phyloP scores from a whole-genome alignment of 139 green algal species.

The Penium margaritaceum region DNA sequence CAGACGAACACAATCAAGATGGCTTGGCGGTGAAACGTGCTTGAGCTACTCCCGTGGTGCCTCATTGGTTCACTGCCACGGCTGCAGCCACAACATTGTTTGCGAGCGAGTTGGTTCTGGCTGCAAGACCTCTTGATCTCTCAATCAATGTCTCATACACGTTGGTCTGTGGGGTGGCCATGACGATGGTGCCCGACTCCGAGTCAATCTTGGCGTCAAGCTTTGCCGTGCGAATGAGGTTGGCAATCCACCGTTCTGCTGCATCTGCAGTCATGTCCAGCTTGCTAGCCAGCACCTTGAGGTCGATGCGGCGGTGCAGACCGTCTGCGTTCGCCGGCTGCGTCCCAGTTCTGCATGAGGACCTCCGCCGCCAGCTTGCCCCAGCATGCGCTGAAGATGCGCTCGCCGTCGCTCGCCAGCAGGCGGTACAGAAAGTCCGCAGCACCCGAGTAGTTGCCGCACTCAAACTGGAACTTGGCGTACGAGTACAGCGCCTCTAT shows the following conservation, averaged over 20 bases:
- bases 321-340: constrained; percentile 62
- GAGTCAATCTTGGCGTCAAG: constrained; percentile 95
- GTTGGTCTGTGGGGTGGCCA: constrained; percentile 65
- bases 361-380: constrained; percentile 92
- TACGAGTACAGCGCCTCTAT: constrained; percentile 95
- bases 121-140: constrained; percentile 76
- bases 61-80: too few relatives aligned
- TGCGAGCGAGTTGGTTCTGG: too few relatives aligned
- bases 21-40: too few relatives aligned
- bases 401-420: constrained; percentile 74
- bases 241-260: constrained; percentile 78
- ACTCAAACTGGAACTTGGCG: constrained; percentile 98
- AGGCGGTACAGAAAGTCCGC: constrained; percentile 88
- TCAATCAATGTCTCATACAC: constrained; percentile 77
- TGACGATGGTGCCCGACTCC: constrained; percentile 85
- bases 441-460: constrained; percentile 85
- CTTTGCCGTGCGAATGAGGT: constrained; percentile 81
- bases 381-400: constrained; percentile 79
- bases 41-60: too few relatives aligned
- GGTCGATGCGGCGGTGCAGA: neutral
- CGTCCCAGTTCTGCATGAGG: constrained; percentile 77
- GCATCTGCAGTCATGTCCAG: constrained; percentile 72
- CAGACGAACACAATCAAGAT: too few relatives aligned
- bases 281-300: constrained; percentile 68
- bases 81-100: too few relatives aligned